These are phyloP conservation scores for Vicia sativa DNA, from an alignment of 306 rosid species.

Conservation along the genomic window DNA sequence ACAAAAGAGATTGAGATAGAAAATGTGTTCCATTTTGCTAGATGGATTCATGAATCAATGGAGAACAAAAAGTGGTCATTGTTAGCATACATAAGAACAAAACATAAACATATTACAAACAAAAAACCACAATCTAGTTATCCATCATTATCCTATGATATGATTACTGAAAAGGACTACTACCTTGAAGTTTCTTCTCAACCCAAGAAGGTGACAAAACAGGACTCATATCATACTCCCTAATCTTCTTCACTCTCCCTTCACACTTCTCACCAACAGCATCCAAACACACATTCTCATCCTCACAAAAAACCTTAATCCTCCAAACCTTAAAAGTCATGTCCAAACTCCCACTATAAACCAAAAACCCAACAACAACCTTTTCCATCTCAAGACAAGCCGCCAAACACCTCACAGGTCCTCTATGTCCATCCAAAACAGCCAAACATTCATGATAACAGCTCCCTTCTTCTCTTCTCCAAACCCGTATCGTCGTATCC, in stretches of 20 bases:
- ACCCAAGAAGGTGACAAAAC: conserved; percentile 78
- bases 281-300: conserved; percentile 45
- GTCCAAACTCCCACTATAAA: conserved; percentile 74
- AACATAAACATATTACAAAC: background rate
- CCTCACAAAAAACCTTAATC: conserved; percentile 55
- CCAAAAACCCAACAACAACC: conserved; percentile 59
- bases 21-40: background rate
- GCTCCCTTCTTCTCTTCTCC: conserved; percentile 69
- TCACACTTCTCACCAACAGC: background rate
- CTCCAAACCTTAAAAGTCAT: conserved; percentile 77
- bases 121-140: background rate
- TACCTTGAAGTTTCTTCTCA: conserved; percentile 60
- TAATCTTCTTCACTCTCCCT: conserved; percentile 30
- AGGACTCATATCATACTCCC: conserved; percentile 52
- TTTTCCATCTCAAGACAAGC: conserved; percentile 67
- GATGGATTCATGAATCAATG: background rate
- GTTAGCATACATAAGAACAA: background rate
- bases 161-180: conserved; percentile 30
- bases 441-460: conserved; percentile 73
- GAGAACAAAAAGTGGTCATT: background rate
- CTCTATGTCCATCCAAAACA: conserved; percentile 78
- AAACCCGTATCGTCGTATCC: conserved; percentile 71
- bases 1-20: background rate
- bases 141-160: background rate
- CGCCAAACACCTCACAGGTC: conserved; percentile 72